Evolutionary conservation across 257 asterid species (phyloP), one percentile per base, ranked within the genome.

Genomic region (Leonotis leonurus): DNA sequence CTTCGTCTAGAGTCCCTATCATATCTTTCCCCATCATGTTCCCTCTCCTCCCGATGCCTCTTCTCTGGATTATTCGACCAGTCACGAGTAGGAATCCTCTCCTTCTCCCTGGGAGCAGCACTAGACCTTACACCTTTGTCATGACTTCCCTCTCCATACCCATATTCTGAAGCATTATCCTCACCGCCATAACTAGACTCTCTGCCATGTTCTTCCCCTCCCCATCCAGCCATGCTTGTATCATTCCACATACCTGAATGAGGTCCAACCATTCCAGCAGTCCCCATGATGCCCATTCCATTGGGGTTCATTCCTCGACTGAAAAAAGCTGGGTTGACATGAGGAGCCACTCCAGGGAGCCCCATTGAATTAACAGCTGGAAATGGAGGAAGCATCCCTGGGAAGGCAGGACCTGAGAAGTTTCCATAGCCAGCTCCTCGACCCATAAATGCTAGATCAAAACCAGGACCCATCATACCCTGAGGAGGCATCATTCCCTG

Each of bases 301-400:
- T 81, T 87, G 70, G 88, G 86, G 41, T 86, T 80, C 96, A 92
- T 92, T 49, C 97, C 96, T 48, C 99, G 85, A 20, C 95, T 91
- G 33, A 89, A 89, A 60, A 92, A 92, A 10, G 97, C 97, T 0
- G 99, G 99, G 66, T 92, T 92, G 35, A 92, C 95, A 70, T 89
- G 99, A 21, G 97, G 99, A 61, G 97, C 99, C 50, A 92, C 97
- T 56, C 98, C 98, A 61, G 90, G 96, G 73, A 92, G 76, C 62
- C 98, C 97, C 75, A 91, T 88, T 55, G 70, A 60, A 35, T 89
- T 95, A 26, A 92, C 94, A 10, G 80, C 91, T 24, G 85, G 94
- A 69, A 80, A 89, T 6, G 89, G 84, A 69, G 95, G 75, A 29
- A 89, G 27, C 80, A 92, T 85, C 33, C 96, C 95, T 6, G 89